Evolutionary conservation across 2,329 filamentous ascomycete genomes (phyloP).

Genomic region (Aspergillus persii): DNA sequence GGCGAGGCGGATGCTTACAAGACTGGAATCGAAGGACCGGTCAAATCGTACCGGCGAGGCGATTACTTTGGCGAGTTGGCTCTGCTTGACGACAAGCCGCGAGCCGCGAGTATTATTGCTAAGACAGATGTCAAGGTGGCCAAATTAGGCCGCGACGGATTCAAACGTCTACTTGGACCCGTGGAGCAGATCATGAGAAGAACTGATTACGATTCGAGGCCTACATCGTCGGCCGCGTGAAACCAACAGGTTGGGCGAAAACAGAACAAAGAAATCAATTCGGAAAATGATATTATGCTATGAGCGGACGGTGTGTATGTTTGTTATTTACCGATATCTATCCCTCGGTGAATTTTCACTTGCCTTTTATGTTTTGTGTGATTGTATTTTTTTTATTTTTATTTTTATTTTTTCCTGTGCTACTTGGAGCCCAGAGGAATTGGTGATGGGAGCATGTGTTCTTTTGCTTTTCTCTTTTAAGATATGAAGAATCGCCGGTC

Average conservation of each 20-base stretch:
- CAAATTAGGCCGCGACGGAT: slow-evolving; percentile 86
- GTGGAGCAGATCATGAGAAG: slow-evolving; percentile 94
- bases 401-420: not conserved
- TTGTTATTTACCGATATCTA: not conserved
- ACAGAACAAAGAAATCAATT: not conserved
- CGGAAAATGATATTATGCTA: not conserved
- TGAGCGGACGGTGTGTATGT: slow-evolving; percentile 5
- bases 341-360: not conserved
- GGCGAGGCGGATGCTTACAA: slow-evolving; percentile 88
- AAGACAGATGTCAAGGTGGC: slow-evolving; percentile 89
- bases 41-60: slow-evolving; percentile 83
- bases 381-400: not conserved
- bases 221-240: slow-evolving; percentile 21
- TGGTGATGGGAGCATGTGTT: slow-evolving; percentile 13
- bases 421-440: not conserved
- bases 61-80: slow-evolving; percentile 98
- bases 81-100: slow-evolving; percentile 85
- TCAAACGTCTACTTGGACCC: slow-evolving; percentile 87
- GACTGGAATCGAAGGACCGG: slow-evolving; percentile 64
- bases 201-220: slow-evolving; percentile 41
- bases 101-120: slow-evolving; percentile 84
- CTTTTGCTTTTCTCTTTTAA: not conserved
- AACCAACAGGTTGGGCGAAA: slow-evolving; percentile 9
- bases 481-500: not conserved
- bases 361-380: not conserved